Percentiles rank a stretch among this genome's conserved stretches.
These are phyloP conservation scores for Solanum virginianum DNA, from an alignment of 257 asterid species.

Conservation along the genomic window DNA sequence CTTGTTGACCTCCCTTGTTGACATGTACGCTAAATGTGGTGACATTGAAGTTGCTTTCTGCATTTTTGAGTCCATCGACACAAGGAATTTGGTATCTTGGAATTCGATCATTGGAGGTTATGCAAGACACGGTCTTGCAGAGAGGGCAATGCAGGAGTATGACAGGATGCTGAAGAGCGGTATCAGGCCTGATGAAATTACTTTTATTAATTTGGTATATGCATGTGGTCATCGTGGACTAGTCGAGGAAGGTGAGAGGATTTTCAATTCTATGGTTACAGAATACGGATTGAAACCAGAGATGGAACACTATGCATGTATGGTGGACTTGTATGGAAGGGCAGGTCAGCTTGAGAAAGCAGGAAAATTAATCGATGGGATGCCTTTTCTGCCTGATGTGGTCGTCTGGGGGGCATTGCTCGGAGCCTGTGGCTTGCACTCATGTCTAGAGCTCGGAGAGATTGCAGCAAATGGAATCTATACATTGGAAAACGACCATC, in stretches of 20 bases:
- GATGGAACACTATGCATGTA: neutral
- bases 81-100: conserved; percentile 46
- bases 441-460: neutral
- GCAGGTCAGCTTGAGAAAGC: neutral
- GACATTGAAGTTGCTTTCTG: conserved; percentile 12
- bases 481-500: neutral
- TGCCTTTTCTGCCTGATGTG: neutral
- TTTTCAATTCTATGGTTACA: neutral
- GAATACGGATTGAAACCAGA: neutral
- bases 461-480: neutral
- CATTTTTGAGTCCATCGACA: neutral
- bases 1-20: conserved; percentile 55
- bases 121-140: conserved; percentile 43
- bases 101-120: conserved; percentile 46
- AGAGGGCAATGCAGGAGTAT: conserved; percentile 28
- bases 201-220: conserved; percentile 46
- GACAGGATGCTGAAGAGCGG: conserved; percentile 4
- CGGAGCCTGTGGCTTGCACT: neutral
- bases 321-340: conserved; percentile 1
- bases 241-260: neutral
- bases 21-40: conserved; percentile 77
- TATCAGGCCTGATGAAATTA: conserved; percentile 38
- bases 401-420: neutral
- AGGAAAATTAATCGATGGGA: neutral
- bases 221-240: conserved; percentile 67